These are phyloP conservation scores for Mariannaea sp. DNA, from an alignment of 2,329 filamentous ascomycete species.

Conservation along the genomic window DNA sequence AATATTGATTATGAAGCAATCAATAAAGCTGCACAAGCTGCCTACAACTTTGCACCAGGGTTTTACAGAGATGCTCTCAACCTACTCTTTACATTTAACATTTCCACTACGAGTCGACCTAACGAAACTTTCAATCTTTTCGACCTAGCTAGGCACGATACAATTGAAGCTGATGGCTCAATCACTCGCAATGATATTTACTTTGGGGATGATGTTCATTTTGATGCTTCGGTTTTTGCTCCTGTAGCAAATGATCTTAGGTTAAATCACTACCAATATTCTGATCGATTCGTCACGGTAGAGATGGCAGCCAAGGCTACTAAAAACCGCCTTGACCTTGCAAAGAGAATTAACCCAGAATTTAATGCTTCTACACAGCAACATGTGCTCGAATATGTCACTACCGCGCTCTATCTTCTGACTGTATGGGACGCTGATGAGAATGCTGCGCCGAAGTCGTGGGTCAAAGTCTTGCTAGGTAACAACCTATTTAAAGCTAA, in stretches of 20 bases:
- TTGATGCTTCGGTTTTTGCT: slow-evolving; percentile 36
- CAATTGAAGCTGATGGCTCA: slow-evolving; percentile 43
- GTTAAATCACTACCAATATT: slow-evolving; percentile 23
- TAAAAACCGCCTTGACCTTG: slow-evolving; percentile 32
- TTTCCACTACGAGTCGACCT: slow-evolving; percentile 22
- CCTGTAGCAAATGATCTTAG: slow-evolving; percentile 21
- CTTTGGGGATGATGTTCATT: slow-evolving; percentile 41
- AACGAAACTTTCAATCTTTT: slow-evolving; percentile 24
- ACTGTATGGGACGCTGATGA: slow-evolving; percentile 1
- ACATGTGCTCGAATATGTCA: neutral
- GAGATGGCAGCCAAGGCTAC: slow-evolving; percentile 37
- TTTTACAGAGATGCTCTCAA: neutral
- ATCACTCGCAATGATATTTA: slow-evolving; percentile 38
- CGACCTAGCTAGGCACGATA: slow-evolving; percentile 20
- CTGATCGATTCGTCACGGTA: slow-evolving; percentile 34
- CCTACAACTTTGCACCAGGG: neutral
- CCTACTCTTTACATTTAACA: slow-evolving; percentile 13
- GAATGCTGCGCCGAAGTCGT: neutral
- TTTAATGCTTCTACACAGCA: slow-evolving; percentile 21
- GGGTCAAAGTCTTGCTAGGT: neutral
- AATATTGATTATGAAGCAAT: neutral
- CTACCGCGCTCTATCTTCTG: slow-evolving; percentile 1
- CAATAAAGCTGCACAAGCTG: neutral
- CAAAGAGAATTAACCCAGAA: slow-evolving; percentile 33
- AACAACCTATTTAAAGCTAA: neutral